These are phyloP conservation scores for Epichloe gansuensis DNA, from an alignment of 2,329 filamentous ascomycete species.

Conservation along the genomic window DNA sequence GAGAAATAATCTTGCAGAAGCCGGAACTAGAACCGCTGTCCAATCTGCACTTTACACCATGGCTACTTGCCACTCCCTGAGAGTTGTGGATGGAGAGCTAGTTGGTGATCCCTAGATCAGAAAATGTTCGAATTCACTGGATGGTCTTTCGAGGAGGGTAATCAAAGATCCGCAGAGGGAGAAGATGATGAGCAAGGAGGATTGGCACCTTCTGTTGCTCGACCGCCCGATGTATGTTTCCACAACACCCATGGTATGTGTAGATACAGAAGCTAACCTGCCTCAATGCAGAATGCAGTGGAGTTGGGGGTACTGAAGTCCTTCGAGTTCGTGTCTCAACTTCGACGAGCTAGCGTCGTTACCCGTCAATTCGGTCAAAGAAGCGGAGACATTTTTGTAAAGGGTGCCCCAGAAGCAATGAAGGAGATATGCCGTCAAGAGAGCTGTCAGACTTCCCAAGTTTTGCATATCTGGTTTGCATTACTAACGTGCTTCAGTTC, in stretches of 20 bases:
- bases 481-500: slow-evolving; percentile 39
- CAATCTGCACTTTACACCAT: slow-evolving; percentile 76
- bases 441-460: slow-evolving; percentile 46
- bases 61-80: slow-evolving; percentile 91
- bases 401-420: slow-evolving; percentile 94
- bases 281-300: slow-evolving; percentile 36
- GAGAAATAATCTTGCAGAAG: neutral
- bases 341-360: slow-evolving; percentile 85
- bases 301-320: slow-evolving; percentile 84
- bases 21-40: slow-evolving; percentile 7
- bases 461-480: neutral
- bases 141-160: slow-evolving; percentile 87
- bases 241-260: neutral
- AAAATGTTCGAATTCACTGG: slow-evolving; percentile 98
- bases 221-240: slow-evolving; percentile 49
- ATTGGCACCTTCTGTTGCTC: slow-evolving; percentile 77
- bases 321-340: slow-evolving; percentile 90
- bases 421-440: slow-evolving; percentile 78
- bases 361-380: slow-evolving; percentile 78
- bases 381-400: slow-evolving; percentile 82
- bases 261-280: slow-evolving; percentile 12
- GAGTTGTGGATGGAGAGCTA: slow-evolving; percentile 75
- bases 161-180: slow-evolving; percentile 49
- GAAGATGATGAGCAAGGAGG: slow-evolving; percentile 65
- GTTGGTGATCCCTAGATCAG: slow-evolving; percentile 89